A percentile compares a stretch with the other conserved stretches of the same genome.
Evolutionary conservation across 2,329 filamentous ascomycete genomes (phyloP).

Genomic region (Penicillium sp.): DNA sequence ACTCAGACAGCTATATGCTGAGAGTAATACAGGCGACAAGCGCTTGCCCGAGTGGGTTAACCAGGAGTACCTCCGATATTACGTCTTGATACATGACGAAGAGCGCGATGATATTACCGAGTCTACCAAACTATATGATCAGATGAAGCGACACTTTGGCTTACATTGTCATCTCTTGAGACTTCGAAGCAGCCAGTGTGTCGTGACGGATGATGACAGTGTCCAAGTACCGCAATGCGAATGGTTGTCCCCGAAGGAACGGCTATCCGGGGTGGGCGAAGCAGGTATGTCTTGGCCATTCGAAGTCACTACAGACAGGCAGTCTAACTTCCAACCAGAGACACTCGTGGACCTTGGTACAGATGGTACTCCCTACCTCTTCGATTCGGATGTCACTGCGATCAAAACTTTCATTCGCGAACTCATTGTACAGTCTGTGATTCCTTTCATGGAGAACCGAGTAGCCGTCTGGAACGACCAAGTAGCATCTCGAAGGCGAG

Average conservation of each 20-base stretch:
- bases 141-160: conserved; percentile 98
- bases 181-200: conserved; percentile 76
- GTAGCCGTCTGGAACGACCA: conserved; percentile 95
- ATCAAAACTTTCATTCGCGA: conserved; percentile 87
- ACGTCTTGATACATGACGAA: conserved; percentile 93
- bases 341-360: conserved; percentile 58
- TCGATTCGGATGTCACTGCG: conserved; percentile 84
- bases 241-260: conserved; percentile 85
- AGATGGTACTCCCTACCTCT: conserved; percentile 67
- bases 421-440: conserved; percentile 88
- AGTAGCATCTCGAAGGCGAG: conserved; percentile 81
- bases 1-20: conserved; percentile 73
- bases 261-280: conserved; percentile 66
- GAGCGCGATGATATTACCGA: conserved; percentile 88
- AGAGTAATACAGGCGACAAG: conserved; percentile 71
- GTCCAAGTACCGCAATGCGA: conserved; percentile 73
- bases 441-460: conserved; percentile 93
- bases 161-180: conserved; percentile 89
- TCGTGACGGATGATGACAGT: conserved; percentile 86
- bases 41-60: conserved; percentile 80
- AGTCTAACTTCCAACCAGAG: conserved; percentile 24
- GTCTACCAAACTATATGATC: conserved; percentile 86
- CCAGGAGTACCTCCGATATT: conserved; percentile 88
- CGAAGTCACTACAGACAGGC: not conserved
- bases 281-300: conserved; percentile 44